A percentile compares a stretch with the other conserved stretches of the same genome.
Conservation (phyloP, 139 green algal genomes). For the Spirogloea muscicola region DNA sequence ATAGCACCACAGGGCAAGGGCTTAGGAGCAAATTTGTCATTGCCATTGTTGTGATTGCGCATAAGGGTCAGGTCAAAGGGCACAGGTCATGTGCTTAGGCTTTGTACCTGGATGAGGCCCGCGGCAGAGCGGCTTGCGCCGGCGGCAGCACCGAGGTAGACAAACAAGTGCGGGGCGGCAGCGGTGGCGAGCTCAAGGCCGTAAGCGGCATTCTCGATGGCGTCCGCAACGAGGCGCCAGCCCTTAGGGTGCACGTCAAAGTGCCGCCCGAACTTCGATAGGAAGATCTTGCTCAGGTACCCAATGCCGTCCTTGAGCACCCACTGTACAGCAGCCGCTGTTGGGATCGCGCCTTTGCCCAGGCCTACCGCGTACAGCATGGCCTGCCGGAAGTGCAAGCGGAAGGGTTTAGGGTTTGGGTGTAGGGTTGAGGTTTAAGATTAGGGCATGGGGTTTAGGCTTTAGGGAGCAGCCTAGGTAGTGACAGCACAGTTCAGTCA, state of each 20-base stretch:
- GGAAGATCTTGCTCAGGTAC: conserved; percentile 47
- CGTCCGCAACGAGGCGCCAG: conserved; percentile 28
- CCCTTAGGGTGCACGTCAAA: conserved; percentile 48
- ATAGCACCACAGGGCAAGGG: too few species aligned
- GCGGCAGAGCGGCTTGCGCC: neutral
- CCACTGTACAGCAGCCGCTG: conserved; percentile 48
- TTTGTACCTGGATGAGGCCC: conserved; percentile 34
- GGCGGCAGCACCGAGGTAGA: conserved; percentile 14
- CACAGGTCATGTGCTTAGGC: too few species aligned
- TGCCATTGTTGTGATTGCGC: too few species aligned
- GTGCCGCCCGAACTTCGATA: conserved; percentile 40
- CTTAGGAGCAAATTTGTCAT: too few species aligned
- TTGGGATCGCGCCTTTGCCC: conserved; percentile 46
- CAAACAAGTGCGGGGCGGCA: conserved; percentile 16
- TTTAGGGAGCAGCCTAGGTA: too few species aligned
- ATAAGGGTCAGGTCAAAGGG: too few species aligned
- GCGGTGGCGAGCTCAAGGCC: conserved; percentile 35
- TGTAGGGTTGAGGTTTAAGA: too few species aligned
- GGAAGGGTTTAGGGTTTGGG: too few species aligned
- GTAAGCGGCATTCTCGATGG: conserved; percentile 17
- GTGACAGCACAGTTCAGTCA: too few species aligned
- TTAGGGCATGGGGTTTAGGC: too few species aligned
- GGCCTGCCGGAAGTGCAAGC: too few species aligned
- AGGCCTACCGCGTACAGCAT: conserved; percentile 50
- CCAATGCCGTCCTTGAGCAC: conserved; percentile 53